A percentile compares a stretch with the other conserved stretches of the same genome.
phyloP scores from a whole-genome alignment of 1,284 basidiomycete species.

The Golubevia pallescens region DNA sequence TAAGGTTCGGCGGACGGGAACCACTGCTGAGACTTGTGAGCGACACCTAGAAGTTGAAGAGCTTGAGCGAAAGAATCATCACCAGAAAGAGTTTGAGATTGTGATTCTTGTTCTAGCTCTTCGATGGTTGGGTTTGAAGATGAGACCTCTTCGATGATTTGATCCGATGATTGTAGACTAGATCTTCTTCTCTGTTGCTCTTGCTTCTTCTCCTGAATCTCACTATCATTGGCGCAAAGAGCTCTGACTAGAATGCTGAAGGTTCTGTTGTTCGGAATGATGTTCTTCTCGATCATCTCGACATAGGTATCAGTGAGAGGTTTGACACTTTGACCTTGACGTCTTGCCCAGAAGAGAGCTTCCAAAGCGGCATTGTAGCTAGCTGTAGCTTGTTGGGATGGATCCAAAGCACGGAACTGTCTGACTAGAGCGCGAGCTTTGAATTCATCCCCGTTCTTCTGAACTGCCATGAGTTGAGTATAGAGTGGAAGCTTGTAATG shows the following conservation, averaged over 20 bases:
- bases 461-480: background rate
- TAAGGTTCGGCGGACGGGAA: slow-evolving; percentile 68
- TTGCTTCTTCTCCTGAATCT: slow-evolving; percentile 69
- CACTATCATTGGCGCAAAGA: slow-evolving; percentile 76
- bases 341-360: slow-evolving; percentile 69
- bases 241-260: slow-evolving; percentile 76
- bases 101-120: slow-evolving; percentile 73
- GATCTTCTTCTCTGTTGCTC: slow-evolving; percentile 14
- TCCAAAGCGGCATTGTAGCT: slow-evolving; percentile 76
- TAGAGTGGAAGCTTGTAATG: background rate
- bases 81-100: slow-evolving; percentile 76
- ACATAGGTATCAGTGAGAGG: slow-evolving; percentile 77
- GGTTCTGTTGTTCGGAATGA: slow-evolving; percentile 74
- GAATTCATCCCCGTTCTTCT: background rate
- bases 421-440: background rate
- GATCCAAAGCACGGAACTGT: slow-evolving; percentile 3
- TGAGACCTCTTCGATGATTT: background rate
- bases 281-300: slow-evolving; percentile 73
- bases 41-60: slow-evolving; percentile 72
- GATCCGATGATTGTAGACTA: background rate
- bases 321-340: slow-evolving; percentile 70
- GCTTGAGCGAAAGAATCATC: slow-evolving; percentile 63
- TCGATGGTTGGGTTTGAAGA: background rate
- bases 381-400: slow-evolving; percentile 22
- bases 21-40: slow-evolving; percentile 47